Conservation (phyloP, 371 early-diverging fungal species). For the Apophysomyces sp. region DNA sequence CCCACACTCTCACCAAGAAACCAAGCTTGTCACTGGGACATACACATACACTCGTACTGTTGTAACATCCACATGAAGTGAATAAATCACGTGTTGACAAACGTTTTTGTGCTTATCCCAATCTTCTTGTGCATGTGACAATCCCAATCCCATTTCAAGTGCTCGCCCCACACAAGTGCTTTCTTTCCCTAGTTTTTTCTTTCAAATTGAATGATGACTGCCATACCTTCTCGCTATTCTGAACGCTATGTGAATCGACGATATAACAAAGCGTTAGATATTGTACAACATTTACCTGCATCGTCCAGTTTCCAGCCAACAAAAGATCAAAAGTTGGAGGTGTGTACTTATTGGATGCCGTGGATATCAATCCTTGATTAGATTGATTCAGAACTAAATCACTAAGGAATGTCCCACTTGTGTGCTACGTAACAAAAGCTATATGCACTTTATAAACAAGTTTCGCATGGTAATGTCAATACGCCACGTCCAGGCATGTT, state of each 20-base stretch:
- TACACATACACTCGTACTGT: too few species aligned
- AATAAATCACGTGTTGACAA: too few species aligned
- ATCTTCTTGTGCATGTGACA: neutral
- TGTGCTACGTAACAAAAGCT: constrained; percentile 19
- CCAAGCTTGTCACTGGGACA: too few species aligned
- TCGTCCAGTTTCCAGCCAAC: constrained; percentile 39
- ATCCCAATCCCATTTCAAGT: neutral
- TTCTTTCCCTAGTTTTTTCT: constrained; percentile 3
- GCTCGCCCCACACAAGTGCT: neutral
- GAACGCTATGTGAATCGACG: constrained; percentile 25
- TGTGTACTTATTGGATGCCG: neutral
- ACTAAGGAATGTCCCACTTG: neutral
- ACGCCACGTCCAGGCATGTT: constrained; percentile 45
- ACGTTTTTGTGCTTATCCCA: neutral
- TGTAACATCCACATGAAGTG: too few species aligned
- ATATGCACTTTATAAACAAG: constrained; percentile 51
- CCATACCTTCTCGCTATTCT: constrained; percentile 24
- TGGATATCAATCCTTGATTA: neutral
- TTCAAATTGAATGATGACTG: constrained; percentile 7
- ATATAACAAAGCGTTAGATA: constrained; percentile 35
- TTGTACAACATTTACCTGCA: constrained; percentile 35
- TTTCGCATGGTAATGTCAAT: constrained; percentile 38
- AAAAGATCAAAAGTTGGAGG: constrained; percentile 39
- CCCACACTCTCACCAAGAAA: too few species aligned
- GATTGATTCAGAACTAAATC: neutral